Evolutionary conservation across 768 basidiomycete genomes (phyloP), one percentile per base, ranked within the genome.

Genomic region (Cystoderma amianthinum): DNA sequence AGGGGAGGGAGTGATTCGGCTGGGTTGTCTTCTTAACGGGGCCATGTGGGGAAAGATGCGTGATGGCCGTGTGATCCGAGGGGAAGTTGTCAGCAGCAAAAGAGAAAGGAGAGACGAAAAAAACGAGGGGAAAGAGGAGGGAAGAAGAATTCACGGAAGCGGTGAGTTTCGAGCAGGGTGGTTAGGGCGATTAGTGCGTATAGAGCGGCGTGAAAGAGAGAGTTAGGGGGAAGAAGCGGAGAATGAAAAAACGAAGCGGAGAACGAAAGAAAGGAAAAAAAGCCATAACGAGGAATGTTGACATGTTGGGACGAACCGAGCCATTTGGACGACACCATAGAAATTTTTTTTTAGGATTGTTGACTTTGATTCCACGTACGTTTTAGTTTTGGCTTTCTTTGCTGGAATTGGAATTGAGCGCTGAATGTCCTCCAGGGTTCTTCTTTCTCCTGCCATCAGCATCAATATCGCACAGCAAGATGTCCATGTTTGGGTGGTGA

Each of bases 401-500:
- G n/a, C n/a, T n/a, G n/a, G n/a, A n/a, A n/a, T n/a, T n/a, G n/a
- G n/a, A n/a, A n/a, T n/a, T n/a, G n/a, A n/a, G n/a, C n/a, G n/a
- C n/a, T n/a, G n/a, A n/a, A n/a, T n/a, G n/a, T n/a, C n/a, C n/a
- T n/a, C n/a, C n/a, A n/a, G n/a, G n/a, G n/a, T n/a, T n/a, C n/a
- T 48, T 54, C 38, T 46, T 45, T 46, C 43, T 42, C 37, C 38
- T 39, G 37, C 39, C 43, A 48, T 32, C 44, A 52, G 48, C 50
- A 53, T 50, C 44, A 44, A 34, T 36, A 44, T 44, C 39, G 50
- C n/a, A n/a, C n/a, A 7, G 41, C 39, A 50, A 44, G 36, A 60
- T 60, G 59, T 46, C 59, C 55, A 48, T 55, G 50, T 62, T 57
- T 58, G 57, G 54, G 51, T 60, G 61, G 60, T 61, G 35, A 35